Conservation (phyloP, 805 yeast genomes). For the Candida ponderosae region DNA sequence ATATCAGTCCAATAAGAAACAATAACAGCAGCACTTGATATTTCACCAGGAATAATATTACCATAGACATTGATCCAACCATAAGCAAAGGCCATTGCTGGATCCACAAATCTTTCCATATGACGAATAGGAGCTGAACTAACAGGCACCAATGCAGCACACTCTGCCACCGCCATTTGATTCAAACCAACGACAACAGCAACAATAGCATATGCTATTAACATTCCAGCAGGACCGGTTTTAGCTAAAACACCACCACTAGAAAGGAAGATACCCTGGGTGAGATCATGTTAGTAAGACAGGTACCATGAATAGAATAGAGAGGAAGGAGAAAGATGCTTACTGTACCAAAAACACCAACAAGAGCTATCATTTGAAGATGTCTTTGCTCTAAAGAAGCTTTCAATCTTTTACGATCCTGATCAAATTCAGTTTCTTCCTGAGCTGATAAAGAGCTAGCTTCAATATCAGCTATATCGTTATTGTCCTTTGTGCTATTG, state of each 20-base stretch:
- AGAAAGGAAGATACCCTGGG: conserved; percentile 32
- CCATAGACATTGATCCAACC: conserved; percentile 38
- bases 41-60: conserved; percentile 34
- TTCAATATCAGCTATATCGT: too few relatives aligned
- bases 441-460: too few relatives aligned
- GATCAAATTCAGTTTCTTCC: conserved; percentile 10
- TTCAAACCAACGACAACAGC: conserved; percentile 31
- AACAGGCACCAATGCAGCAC: conserved; percentile 29
- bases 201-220: conserved; percentile 25
- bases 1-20: conserved; percentile 37
- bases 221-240: conserved; percentile 29
- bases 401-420: conserved; percentile 9
- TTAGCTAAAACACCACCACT: conserved; percentile 30
- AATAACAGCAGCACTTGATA: conserved; percentile 39
- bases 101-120: conserved; percentile 32
- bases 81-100: conserved; percentile 37
- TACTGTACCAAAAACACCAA: conserved; percentile 37
- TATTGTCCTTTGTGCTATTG: too few relatives aligned
- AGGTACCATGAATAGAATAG: too few relatives aligned
- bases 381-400: conserved; percentile 22
- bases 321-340: too few relatives aligned
- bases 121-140: conserved; percentile 29
- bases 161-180: conserved; percentile 32
- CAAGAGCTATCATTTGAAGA: conserved; percentile 41
- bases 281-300: too few relatives aligned